phyloP scores from a whole-genome alignment of 2,329 filamentous ascomycete species.

The Aspergillus awamori region DNA sequence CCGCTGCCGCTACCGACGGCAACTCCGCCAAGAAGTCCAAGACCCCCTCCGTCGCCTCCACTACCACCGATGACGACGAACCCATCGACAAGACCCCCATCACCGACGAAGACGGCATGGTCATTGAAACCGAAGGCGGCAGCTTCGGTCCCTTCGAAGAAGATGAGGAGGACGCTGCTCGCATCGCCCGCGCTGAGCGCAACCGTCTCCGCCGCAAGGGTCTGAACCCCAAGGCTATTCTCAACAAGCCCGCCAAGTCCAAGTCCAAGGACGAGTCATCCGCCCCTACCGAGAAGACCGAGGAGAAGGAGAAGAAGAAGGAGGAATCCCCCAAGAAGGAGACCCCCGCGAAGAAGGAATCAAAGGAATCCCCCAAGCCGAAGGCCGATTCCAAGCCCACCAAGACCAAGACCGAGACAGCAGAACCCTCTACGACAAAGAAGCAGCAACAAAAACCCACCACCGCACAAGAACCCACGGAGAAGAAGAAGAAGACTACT shows the following conservation, averaged over 20 bases:
- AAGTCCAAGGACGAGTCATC: slow-evolving; percentile 20
- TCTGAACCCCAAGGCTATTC: slow-evolving; percentile 67
- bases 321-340: slow-evolving; percentile 22
- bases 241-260: slow-evolving; percentile 40
- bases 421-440: neutral
- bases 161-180: slow-evolving; percentile 69
- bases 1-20: slow-evolving; percentile 25
- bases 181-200: slow-evolving; percentile 72
- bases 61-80: slow-evolving; percentile 46
- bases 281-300: slow-evolving; percentile 21
- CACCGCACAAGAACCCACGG: neutral
- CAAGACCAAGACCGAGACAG: neutral
- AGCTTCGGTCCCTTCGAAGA: slow-evolving; percentile 75
- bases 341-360: slow-evolving; percentile 19
- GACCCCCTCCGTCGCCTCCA: slow-evolving; percentile 26
- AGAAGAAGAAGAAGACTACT: slow-evolving; percentile 26
- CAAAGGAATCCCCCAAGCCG: slow-evolving; percentile 16
- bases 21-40: slow-evolving; percentile 25
- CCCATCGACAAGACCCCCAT: slow-evolving; percentile 72
- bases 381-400: neutral
- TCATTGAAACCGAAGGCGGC: slow-evolving; percentile 46
- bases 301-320: slow-evolving; percentile 25
- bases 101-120: slow-evolving; percentile 42
- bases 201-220: slow-evolving; percentile 75
- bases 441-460: neutral